Conservation (phyloP, 352 stramenopile genomes). For the Plasmopara viticola region DNA sequence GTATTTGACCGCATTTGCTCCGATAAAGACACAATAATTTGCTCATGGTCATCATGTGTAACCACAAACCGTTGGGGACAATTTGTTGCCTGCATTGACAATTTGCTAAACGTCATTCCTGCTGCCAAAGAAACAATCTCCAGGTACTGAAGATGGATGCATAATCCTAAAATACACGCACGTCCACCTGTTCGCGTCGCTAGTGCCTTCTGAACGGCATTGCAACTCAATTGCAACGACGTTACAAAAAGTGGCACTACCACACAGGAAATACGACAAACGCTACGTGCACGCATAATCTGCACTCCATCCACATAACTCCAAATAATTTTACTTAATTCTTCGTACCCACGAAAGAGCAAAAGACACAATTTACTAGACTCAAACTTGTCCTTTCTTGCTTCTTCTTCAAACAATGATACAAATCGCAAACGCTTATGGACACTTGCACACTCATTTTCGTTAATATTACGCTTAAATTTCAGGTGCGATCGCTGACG, state of each 20-base stretch:
- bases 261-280: conserved; percentile 39
- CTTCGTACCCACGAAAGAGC: conserved; percentile 49
- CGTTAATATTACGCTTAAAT: too few relatives aligned
- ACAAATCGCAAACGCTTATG: too few relatives aligned
- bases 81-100: conserved; percentile 79
- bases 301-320: conserved; percentile 69
- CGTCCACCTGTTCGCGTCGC: conserved; percentile 23
- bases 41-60: conserved; percentile 82
- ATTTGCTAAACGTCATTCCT: conserved; percentile 75
- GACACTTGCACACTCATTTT: too few relatives aligned
- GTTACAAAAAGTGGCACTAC: conserved; percentile 58
- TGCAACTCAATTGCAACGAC: conserved; percentile 76
- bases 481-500: too few relatives aligned
- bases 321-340: conserved; percentile 70
- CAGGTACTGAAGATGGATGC: conserved; percentile 55
- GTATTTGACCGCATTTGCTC: conserved; percentile 54
- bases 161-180: conserved; percentile 50
- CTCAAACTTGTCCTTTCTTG: too few relatives aligned
- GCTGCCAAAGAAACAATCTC: conserved; percentile 78
- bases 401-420: too few relatives aligned
- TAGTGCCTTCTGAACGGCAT: conserved; percentile 57
- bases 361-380: too few relatives aligned
- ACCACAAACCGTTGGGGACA: conserved; percentile 83
- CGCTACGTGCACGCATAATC: conserved; percentile 61
- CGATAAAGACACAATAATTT: conserved; percentile 72